A percentile compares a stretch with the other conserved stretches of the same genome.
Conservation (phyloP, 306 rosid genomes). For the Ceratonia siliqua region DNA sequence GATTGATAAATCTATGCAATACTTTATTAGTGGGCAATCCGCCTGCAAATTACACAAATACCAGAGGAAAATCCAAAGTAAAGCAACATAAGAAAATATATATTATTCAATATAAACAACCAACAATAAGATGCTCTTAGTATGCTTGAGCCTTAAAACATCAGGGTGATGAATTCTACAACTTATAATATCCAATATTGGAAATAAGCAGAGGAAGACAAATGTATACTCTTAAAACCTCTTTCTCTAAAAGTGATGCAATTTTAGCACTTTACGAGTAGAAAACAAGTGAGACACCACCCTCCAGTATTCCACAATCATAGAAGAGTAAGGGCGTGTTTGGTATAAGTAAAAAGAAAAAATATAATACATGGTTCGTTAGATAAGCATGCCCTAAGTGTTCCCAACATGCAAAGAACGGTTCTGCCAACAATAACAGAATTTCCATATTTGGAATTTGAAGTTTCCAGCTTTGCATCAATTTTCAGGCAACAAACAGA, state of each 20-base stretch:
- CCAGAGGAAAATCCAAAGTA: not conserved
- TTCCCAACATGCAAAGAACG: conserved; percentile 18
- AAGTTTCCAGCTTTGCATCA: conserved; percentile 33
- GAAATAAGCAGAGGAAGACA: conserved; percentile 9
- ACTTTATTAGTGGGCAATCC: not conserved
- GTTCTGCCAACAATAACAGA: not conserved
- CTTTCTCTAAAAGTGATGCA: not conserved
- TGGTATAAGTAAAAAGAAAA: not conserved
- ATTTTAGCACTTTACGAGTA: conserved; percentile 6
- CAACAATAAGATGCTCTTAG: not conserved
- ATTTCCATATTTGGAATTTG: not conserved
- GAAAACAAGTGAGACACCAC: not conserved
- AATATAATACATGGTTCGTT: not conserved
- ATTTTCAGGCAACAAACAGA: conserved; percentile 18
- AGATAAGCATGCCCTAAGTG: not conserved
- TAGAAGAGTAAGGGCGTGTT: not conserved
- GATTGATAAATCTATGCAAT: not conserved
- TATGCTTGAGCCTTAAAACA: too few relatives aligned
- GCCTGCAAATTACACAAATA: not conserved
- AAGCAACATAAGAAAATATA: not conserved
- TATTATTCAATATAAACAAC: not conserved
- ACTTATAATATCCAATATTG: not conserved
- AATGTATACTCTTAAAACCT: not conserved
- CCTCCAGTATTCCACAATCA: conserved; percentile 4
- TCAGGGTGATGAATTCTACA: not conserved